Conservation (phyloP, 305 asterid genomes). For the Fraxinus greggii region DNA sequence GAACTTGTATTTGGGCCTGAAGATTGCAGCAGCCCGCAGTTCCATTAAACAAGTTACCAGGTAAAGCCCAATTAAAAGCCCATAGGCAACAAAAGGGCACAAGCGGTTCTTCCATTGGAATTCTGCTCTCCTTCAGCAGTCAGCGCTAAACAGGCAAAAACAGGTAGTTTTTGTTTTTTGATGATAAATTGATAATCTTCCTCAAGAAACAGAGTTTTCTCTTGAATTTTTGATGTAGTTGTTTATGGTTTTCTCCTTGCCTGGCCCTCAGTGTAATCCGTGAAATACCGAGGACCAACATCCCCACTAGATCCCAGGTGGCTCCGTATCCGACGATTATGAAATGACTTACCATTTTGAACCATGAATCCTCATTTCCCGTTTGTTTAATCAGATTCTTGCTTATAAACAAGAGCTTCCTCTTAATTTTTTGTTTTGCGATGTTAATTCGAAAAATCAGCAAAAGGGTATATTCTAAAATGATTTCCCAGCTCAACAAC, state of each 20-base stretch:
- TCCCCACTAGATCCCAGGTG: not conserved
- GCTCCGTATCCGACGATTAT: not conserved
- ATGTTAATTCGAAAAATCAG: slow-evolving; percentile 47
- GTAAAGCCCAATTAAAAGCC: not conserved
- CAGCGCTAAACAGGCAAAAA: not conserved
- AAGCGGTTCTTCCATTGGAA: not conserved
- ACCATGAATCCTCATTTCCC: not conserved
- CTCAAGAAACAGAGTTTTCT: not conserved
- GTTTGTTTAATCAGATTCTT: not conserved
- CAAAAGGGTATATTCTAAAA: slow-evolving; percentile 31
- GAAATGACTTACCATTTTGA: not conserved
- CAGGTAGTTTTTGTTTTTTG: not conserved
- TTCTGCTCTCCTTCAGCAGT: not conserved
- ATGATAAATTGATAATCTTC: no score
- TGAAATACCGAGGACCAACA: not conserved
- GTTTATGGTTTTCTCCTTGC: not conserved
- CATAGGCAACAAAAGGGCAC: not conserved
- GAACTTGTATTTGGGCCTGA: no score
- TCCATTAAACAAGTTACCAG: not conserved
- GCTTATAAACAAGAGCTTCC: not conserved
- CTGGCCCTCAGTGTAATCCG: not conserved
- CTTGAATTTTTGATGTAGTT: not conserved
- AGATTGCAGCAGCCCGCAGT: no score
- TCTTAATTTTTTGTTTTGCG: slow-evolving; percentile 16
- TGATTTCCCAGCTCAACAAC: slow-evolving; percentile 46